phyloP scores from a whole-genome alignment of 75 land plant genomes.

The Chamaecyparis obtusa region DNA sequence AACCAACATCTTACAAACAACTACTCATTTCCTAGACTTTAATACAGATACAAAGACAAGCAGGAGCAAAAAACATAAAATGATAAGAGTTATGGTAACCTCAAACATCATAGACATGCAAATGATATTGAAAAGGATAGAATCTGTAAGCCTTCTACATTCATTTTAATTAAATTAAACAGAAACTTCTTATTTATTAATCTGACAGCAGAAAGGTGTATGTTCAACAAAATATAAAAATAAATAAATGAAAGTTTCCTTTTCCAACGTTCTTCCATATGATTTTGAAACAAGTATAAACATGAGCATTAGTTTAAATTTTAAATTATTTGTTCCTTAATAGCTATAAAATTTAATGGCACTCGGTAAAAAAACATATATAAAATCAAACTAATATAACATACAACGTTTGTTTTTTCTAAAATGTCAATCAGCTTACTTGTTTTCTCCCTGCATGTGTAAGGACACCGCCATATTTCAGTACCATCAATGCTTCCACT shows the following conservation, averaged over 20 bases:
- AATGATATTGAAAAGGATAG: neutral
- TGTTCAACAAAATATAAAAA: neutral
- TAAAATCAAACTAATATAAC: neutral
- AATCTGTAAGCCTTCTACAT: neutral
- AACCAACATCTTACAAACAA: neutral
- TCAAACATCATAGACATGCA: neutral
- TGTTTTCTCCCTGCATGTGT: conserved; percentile 99
- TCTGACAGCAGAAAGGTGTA: neutral
- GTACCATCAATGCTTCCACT: conserved; percentile 94
- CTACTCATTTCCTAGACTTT: neutral
- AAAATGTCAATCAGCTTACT: conserved; percentile 33
- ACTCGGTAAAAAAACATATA: neutral
- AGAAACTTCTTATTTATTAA: neutral
- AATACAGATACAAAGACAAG: neutral
- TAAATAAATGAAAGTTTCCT: neutral
- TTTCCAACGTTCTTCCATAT: neutral
- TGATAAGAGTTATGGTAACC: neutral
- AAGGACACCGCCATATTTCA: conserved; percentile 98
- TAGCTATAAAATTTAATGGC: neutral
- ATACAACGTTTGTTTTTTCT: neutral
- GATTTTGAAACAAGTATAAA: neutral
- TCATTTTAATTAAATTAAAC: neutral
- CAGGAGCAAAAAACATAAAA: neutral
- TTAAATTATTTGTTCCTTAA: neutral
- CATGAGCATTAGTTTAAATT: neutral